Conservation (phyloP, 805 yeast genomes). For the Diddensiella transvaalensis region DNA sequence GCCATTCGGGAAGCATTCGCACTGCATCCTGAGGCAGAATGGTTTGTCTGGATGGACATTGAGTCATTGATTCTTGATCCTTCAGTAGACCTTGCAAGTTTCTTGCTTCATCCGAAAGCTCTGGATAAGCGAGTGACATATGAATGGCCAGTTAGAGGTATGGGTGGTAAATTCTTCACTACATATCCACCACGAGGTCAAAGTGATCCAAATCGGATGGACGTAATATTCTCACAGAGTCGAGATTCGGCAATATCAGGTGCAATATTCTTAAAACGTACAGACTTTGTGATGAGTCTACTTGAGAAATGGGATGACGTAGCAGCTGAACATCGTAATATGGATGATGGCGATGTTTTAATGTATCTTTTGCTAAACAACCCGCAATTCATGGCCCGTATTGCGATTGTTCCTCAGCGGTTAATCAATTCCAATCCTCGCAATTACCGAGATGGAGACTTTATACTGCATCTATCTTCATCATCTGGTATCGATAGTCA, state of each 20-base stretch:
- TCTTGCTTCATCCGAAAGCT: constrained; percentile 28
- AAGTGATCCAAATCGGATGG: constrained; percentile 22
- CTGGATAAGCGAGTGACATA: constrained; percentile 25
- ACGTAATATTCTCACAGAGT: constrained; percentile 27
- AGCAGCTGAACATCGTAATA: constrained; percentile 16
- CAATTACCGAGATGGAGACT: constrained; percentile 25
- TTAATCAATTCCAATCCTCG: constrained; percentile 29
- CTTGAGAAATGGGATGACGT: constrained; percentile 30
- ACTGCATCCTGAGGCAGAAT: constrained; percentile 33
- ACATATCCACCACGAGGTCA: constrained; percentile 12
- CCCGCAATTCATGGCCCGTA: constrained; percentile 20
- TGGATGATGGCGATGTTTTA: constrained; percentile 26
- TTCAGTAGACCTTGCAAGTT: constrained; percentile 26
- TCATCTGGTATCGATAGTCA: neutral
- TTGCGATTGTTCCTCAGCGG: constrained; percentile 32
- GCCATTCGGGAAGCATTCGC: constrained; percentile 32
- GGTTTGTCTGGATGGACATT: constrained; percentile 39
- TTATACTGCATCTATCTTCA: constrained; percentile 26
- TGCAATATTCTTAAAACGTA: constrained; percentile 28
- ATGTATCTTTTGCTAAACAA: constrained; percentile 18
- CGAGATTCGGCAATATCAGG: constrained; percentile 34
- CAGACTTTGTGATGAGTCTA: constrained; percentile 21
- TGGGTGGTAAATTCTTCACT: constrained; percentile 8
- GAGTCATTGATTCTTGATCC: constrained; percentile 35
- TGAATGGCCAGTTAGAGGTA: constrained; percentile 17